A percentile compares a stretch with the other conserved stretches of the same genome.
phyloP scores from a whole-genome alignment of 2,329 filamentous ascomycete genomes.

The Penicillium sclerotiorum region DNA sequence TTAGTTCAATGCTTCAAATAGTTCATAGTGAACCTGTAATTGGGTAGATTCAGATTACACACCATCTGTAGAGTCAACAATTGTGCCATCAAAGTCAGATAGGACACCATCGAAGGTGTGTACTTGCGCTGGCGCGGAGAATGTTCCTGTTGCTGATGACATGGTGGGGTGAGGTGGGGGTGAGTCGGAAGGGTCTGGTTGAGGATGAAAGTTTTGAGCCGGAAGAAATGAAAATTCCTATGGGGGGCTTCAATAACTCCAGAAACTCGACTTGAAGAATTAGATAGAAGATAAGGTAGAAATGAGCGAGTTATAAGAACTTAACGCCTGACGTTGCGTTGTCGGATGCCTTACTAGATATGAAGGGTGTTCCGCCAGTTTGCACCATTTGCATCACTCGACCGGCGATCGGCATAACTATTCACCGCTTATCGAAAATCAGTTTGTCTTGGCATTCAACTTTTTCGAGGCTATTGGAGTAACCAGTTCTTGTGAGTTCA shows the following conservation, averaged over 20 bases:
- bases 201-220: neutral
- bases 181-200: conserved; percentile 10
- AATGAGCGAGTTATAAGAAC: neutral
- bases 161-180: conserved; percentile 27
- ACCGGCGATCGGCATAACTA: conserved; percentile 39
- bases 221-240: neutral
- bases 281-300: neutral
- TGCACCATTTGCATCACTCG: neutral
- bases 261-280: neutral
- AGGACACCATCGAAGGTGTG: conserved; percentile 47
- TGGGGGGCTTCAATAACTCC: too few species aligned
- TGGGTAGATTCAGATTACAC: conserved; percentile 9
- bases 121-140: conserved; percentile 44
- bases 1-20: conserved; percentile 50
- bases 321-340: neutral
- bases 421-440: conserved; percentile 41
- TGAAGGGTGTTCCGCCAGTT: conserved; percentile 15
- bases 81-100: conserved; percentile 54
- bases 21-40: conserved; percentile 18
- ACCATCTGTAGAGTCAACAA: conserved; percentile 52
- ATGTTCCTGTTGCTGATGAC: conserved; percentile 36
- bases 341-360: conserved; percentile 15
- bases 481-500: conserved; percentile 16
- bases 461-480: conserved; percentile 28
- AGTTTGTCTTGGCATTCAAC: conserved; percentile 32